Evolutionary conservation across 1,139 yeast species (phyloP), one percentile per base, ranked within the genome.

Genomic region (Zygotorulaspora mrakii): DNA sequence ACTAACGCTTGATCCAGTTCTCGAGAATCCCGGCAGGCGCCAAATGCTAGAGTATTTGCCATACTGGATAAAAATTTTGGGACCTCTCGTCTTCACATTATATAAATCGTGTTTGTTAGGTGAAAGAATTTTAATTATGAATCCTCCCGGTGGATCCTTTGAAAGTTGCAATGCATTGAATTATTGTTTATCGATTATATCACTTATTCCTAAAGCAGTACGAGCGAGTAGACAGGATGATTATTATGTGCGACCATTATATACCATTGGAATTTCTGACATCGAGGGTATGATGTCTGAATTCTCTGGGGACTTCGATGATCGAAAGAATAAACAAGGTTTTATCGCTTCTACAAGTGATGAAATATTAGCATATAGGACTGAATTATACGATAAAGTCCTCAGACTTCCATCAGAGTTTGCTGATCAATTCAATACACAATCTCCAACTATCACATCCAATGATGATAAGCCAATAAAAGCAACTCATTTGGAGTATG

Each of bases 331-430:
- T 4, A 32, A 57, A 4, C 48, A 57, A 22, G 74, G 76, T 1
- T 80, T 65, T 54, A 67, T 83, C 30, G 91, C 83, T 1, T 71
- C 78, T 12, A 82, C 95, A 1, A 76, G 82, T 38, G 95, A 86
- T 57, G 83, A 79, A 43, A 76, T 85, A 17, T 57, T 84, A 34
- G 64, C 77, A 53, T 77, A 72, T 45, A 81, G 78, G 49, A 60
- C 62, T 8, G 70, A 71, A 11, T 52, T 80, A 2, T 84, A 74
- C 57, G 94, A 84, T 51, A 61, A 67, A 33, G 57, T 71, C 1
- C 59, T 79, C 12, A 61, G 54, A 37, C 39, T 72, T n/a, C 61
- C 68, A 9, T 34, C 49, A 20, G 44, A 35, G 11, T n/a, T 16
- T 10, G 24, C 28, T 16, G 57, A 57, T 17, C 60, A 59, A n/a